phyloP scores from a whole-genome alignment of 2,329 filamentous ascomycete genomes.

The Fusarium odoratissimum region DNA sequence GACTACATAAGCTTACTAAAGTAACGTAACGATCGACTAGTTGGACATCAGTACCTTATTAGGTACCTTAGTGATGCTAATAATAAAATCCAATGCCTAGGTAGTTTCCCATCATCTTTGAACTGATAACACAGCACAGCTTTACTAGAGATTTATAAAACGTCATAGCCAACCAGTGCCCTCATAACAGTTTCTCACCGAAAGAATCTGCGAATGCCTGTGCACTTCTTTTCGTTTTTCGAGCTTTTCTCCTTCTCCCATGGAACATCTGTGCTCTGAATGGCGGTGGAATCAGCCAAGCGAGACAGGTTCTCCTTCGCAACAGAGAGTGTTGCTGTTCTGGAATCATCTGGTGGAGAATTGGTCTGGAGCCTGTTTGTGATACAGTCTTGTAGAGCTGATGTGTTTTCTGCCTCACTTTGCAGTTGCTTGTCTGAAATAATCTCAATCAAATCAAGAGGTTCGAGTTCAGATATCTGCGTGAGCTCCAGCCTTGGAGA shows the following conservation, averaged over 20 bases:
- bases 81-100: neutral
- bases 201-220: slow-evolving; percentile 59
- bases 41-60: neutral
- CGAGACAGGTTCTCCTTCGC: slow-evolving; percentile 27
- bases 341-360: slow-evolving; percentile 6
- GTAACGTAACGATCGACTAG: neutral
- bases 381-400: slow-evolving; percentile 6
- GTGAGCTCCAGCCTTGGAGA: slow-evolving; percentile 13
- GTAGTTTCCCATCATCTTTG: neutral
- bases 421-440: neutral
- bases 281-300: neutral
- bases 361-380: slow-evolving; percentile 18
- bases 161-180: neutral
- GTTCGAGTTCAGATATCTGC: slow-evolving; percentile 8
- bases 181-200: slow-evolving; percentile 45
- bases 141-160: slow-evolving; percentile 15
- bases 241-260: slow-evolving; percentile 50
- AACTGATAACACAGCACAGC: neutral
- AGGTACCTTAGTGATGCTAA: neutral
- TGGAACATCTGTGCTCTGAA: slow-evolving; percentile 47
- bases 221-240: slow-evolving; percentile 39
- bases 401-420: neutral
- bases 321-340: neutral
- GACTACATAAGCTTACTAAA: neutral
- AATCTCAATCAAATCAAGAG: slow-evolving; percentile 11